Conservation (phyloP, 2,329 filamentous ascomycete genomes). For the Cercospora sesami region DNA sequence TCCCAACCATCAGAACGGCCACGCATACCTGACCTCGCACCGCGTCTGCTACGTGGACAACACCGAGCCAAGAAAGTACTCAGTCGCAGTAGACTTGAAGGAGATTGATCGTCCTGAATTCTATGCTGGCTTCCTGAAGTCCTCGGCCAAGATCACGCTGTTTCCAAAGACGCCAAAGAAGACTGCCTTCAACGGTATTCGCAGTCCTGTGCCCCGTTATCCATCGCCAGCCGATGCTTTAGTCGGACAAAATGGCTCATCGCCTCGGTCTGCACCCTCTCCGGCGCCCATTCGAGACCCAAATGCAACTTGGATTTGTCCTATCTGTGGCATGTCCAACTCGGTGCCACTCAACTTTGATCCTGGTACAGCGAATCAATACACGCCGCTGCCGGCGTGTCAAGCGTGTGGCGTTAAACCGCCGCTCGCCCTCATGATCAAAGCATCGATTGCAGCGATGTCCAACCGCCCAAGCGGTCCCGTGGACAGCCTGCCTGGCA, state of each 20-base stretch:
- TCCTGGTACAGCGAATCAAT: slow-evolving; percentile 72
- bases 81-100: slow-evolving; percentile 81
- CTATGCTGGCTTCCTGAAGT: slow-evolving; percentile 91
- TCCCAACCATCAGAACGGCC: slow-evolving; percentile 87
- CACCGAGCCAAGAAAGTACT: slow-evolving; percentile 78
- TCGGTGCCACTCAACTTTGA: slow-evolving; percentile 93
- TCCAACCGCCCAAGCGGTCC: slow-evolving; percentile 52
- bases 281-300: slow-evolving; percentile 49
- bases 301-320: slow-evolving; percentile 87
- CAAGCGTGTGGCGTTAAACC: slow-evolving; percentile 93
- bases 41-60: slow-evolving; percentile 94
- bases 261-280: slow-evolving; percentile 50
- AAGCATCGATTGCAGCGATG: slow-evolving; percentile 78
- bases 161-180: slow-evolving; percentile 76
- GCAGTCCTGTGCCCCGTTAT: slow-evolving; percentile 52
- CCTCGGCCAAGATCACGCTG: slow-evolving; percentile 88
- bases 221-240: slow-evolving; percentile 44
- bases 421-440: slow-evolving; percentile 75
- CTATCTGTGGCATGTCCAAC: slow-evolving; percentile 94
- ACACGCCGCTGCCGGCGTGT: slow-evolving; percentile 81
- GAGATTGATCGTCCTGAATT: slow-evolving; percentile 89
- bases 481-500: background rate
- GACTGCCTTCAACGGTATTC: slow-evolving; percentile 55
- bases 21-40: slow-evolving; percentile 94
- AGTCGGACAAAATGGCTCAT: slow-evolving; percentile 51